These are phyloP conservation scores for Bruguiera sexangula DNA, from an alignment of 345 rosid species.

Conservation along the genomic window DNA sequence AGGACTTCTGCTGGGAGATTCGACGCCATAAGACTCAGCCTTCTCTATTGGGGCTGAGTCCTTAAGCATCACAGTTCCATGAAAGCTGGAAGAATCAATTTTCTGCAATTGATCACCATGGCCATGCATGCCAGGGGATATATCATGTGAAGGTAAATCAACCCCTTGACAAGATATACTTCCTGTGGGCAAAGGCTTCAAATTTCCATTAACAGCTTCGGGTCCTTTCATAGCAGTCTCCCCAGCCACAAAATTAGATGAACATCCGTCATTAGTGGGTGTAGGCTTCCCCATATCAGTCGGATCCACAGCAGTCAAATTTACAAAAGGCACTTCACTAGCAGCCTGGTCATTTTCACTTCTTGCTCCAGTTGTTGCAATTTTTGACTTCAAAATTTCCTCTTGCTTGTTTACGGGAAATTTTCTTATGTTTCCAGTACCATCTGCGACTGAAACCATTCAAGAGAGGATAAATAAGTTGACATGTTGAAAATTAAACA, in stretches of 20 bases:
- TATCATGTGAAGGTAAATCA: neutral
- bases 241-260: neutral
- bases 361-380: slow-evolving; percentile 14
- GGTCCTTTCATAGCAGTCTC: neutral
- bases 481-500: slow-evolving; percentile 4
- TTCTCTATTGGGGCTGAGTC: slow-evolving; percentile 39
- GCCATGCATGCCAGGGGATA: neutral
- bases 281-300: slow-evolving; percentile 15
- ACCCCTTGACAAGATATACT: neutral
- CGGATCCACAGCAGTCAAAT: slow-evolving; percentile 13
- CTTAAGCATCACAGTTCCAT: slow-evolving; percentile 21
- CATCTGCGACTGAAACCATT: slow-evolving; percentile 33
- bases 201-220: slow-evolving; percentile 47
- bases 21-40: slow-evolving; percentile 48
- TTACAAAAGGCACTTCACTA: slow-evolving; percentile 19
- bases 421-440: slow-evolving; percentile 19
- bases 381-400: slow-evolving; percentile 28
- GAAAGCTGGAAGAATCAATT: neutral
- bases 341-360: slow-evolving; percentile 14
- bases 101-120: slow-evolving; percentile 43
- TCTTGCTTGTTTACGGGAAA: slow-evolving; percentile 26
- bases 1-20: slow-evolving; percentile 56
- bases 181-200: slow-evolving; percentile 34
- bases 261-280: neutral
- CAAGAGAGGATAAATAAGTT: slow-evolving; percentile 11